Conservation (phyloP, 345 rosid genomes). For the Turritis glabra region DNA sequence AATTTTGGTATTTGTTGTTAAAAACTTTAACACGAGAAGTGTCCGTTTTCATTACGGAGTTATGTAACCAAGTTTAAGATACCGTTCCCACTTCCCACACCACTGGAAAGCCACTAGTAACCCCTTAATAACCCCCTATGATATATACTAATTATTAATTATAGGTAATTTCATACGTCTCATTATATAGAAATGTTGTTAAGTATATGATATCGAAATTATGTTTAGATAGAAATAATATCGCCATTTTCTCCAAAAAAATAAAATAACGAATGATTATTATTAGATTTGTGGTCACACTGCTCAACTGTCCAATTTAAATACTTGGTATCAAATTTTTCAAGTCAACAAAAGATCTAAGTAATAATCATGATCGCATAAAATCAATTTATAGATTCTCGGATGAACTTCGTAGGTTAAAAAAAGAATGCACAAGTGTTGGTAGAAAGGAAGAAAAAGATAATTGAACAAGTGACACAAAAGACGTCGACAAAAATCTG, state of each 20-base stretch:
- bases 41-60: constrained; percentile 34
- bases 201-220: too few relatives aligned
- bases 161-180: background rate
- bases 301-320: too few relatives aligned
- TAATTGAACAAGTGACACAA: background rate
- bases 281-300: background rate
- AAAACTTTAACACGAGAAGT: background rate
- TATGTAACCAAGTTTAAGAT: constrained; percentile 34
- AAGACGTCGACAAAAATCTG: background rate
- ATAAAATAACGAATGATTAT: too few relatives aligned
- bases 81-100: constrained; percentile 19
- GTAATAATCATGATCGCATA: background rate
- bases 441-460: background rate
- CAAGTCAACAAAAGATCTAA: background rate
- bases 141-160: background rate
- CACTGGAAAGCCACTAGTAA: constrained; percentile 16
- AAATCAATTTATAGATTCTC: background rate
- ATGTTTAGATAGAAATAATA: too few relatives aligned
- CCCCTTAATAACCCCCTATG: background rate
- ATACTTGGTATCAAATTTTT: background rate
- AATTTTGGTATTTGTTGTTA: background rate
- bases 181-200: too few relatives aligned
- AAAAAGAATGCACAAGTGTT: background rate
- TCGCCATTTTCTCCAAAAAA: background rate
- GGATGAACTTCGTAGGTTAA: background rate